These are phyloP conservation scores for Isoetes taiwanensis DNA, from an alignment of 75 land plant genomes.

Conservation along the genomic window DNA sequence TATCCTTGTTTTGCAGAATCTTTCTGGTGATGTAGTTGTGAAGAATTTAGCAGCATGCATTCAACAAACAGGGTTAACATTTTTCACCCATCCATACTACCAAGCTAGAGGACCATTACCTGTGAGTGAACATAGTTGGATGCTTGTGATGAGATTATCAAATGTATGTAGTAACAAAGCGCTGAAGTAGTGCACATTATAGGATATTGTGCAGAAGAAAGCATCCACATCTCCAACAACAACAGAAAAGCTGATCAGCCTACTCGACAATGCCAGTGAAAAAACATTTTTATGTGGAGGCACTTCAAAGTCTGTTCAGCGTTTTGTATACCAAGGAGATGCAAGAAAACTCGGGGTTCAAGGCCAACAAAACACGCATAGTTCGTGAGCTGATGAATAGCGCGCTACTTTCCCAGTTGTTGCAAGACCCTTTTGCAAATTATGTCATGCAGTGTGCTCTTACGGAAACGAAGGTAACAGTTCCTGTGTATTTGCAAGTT, in stretches of 20 bases:
- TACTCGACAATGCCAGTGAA: conserved; percentile 87
- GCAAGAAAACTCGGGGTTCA: conserved; percentile 53
- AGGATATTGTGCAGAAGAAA: conserved; percentile 64
- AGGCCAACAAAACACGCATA: conserved; percentile 16
- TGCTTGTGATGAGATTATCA: neutral
- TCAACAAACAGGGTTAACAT: conserved; percentile 24
- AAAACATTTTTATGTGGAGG: conserved; percentile 74
- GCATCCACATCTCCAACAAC: conserved; percentile 36
- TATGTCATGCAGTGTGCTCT: conserved; percentile 75
- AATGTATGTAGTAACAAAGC: neutral
- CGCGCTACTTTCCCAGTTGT: conserved; percentile 36
- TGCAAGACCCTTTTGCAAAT: conserved; percentile 66
- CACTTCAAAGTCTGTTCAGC: conserved; percentile 41
- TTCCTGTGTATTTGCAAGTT: no score
- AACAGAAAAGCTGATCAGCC: conserved; percentile 46
- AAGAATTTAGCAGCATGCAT: conserved; percentile 32
- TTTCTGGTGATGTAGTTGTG: conserved; percentile 43
- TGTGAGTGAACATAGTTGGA: conserved; percentile 25
- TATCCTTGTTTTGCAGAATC: conserved; percentile 31
- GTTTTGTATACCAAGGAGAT: conserved; percentile 68
- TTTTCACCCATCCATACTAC: conserved; percentile 41
- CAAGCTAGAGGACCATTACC: conserved; percentile 63
- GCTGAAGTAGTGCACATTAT: neutral
- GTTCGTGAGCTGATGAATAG: conserved; percentile 42
- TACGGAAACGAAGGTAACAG: conserved; percentile 48